Evolutionary conservation across 2,329 filamentous ascomycete species (phyloP).

Genomic region (Calonectria pseudoturangicola): DNA sequence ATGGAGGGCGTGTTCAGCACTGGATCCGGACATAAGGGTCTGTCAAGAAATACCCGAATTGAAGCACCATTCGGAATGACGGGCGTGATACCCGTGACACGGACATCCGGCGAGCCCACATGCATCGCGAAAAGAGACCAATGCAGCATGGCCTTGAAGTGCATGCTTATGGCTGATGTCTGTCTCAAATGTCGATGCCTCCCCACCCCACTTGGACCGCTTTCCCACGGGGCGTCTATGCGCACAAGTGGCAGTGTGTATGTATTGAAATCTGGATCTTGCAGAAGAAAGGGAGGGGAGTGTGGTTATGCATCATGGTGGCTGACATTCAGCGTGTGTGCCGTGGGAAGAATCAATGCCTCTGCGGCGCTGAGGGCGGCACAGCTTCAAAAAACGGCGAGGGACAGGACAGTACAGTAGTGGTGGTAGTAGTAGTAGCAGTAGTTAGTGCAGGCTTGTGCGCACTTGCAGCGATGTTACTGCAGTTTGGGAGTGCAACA

Average conservation of each 20-base stretch:
- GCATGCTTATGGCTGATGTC: slow-evolving; percentile 13
- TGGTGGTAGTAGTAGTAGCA: no score
- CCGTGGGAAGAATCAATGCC: background rate
- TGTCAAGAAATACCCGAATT: background rate
- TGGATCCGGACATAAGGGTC: background rate
- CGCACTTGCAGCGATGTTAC: background rate
- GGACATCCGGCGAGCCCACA: slow-evolving; percentile 5
- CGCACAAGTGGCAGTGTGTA: slow-evolving; percentile 30
- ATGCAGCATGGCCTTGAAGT: background rate
- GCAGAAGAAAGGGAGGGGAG: background rate
- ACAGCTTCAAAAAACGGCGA: background rate
- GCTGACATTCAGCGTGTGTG: background rate
- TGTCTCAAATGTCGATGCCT: slow-evolving; percentile 15
- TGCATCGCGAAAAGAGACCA: slow-evolving; percentile 16
- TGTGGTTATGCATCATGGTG: slow-evolving; percentile 2
- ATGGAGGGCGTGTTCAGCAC: background rate
- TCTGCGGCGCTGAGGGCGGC: slow-evolving; percentile 26
- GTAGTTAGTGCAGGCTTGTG: background rate
- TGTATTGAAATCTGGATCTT: slow-evolving; percentile 11
- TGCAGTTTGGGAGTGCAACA: background rate
- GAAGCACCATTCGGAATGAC: slow-evolving; percentile 2
- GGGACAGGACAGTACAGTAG: no score
- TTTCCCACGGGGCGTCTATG: slow-evolving; percentile 25
- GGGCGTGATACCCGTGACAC: slow-evolving; percentile 2
- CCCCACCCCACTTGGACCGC: background rate